A percentile compares a stretch with the other conserved stretches of the same genome.
These are phyloP conservation scores for Aspergillus arachidicola DNA, from an alignment of 2,329 filamentous ascomycete species.

Conservation along the genomic window DNA sequence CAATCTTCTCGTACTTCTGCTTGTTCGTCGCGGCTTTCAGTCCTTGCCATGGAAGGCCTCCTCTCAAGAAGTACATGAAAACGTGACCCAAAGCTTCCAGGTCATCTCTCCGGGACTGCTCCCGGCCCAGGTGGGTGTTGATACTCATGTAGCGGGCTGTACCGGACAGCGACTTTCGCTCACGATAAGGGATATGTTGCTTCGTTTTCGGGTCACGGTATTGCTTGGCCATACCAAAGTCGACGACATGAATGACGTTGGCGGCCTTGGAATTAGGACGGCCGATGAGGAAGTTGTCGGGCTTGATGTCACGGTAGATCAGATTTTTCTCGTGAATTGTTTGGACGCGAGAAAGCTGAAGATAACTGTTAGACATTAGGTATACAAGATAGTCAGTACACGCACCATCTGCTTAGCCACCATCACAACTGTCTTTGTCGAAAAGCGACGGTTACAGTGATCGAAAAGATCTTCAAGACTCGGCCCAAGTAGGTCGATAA, in stretches of 20 bases:
- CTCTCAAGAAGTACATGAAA: slow-evolving; percentile 70
- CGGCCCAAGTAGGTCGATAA: slow-evolving; percentile 93
- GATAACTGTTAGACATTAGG: slow-evolving; percentile 28
- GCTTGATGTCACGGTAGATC: slow-evolving; percentile 99
- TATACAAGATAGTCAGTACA: slow-evolving; percentile 15
- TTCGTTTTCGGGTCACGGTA: slow-evolving; percentile 99
- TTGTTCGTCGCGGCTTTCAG: slow-evolving; percentile 73
- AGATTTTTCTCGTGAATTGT: slow-evolving; percentile 98
- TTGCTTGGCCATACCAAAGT: slow-evolving; percentile 99
- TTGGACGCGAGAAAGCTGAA: slow-evolving; percentile 82
- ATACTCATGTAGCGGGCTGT: slow-evolving; percentile 99
- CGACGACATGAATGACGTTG: slow-evolving; percentile 97
- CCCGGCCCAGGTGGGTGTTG: slow-evolving; percentile 95
- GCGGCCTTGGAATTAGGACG: slow-evolving; percentile 89
- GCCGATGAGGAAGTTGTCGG: slow-evolving; percentile 98
- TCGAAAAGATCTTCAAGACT: slow-evolving; percentile 97
- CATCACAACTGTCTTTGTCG: slow-evolving; percentile 98
- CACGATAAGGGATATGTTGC: slow-evolving; percentile 96
- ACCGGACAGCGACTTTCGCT: slow-evolving; percentile 93
- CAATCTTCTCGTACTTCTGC: slow-evolving; percentile 99
- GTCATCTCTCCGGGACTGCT: slow-evolving; percentile 95
- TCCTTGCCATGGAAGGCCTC: slow-evolving; percentile 69
- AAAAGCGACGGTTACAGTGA: slow-evolving; percentile 92
- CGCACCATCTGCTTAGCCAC: slow-evolving; percentile 96
- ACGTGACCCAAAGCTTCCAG: slow-evolving; percentile 79